Evolutionary conservation across 441 rosid species (phyloP).

Genomic region (Mallotus repandus): DNA sequence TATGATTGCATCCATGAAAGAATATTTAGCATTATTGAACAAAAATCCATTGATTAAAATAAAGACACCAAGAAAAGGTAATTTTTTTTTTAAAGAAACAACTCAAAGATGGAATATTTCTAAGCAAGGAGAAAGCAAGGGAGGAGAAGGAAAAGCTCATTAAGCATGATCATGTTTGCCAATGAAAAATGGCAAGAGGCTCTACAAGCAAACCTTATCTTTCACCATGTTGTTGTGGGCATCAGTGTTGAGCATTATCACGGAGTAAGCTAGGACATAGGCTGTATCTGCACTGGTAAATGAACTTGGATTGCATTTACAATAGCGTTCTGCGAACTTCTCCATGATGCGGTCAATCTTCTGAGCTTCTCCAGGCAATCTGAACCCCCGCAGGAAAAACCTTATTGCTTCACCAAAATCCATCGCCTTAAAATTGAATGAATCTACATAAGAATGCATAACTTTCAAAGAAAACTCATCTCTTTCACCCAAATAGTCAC

Average conservation of each 20-base stretch:
- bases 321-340: conserved; percentile 97
- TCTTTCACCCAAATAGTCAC: conserved; percentile 97
- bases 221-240: conserved; percentile 98
- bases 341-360: conserved; percentile 99
- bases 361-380: conserved; percentile 99
- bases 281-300: conserved; percentile 98
- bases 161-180: background rate
- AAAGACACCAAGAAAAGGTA: background rate
- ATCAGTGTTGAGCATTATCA: conserved; percentile 97
- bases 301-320: conserved; percentile 92
- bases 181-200: conserved; percentile 12
- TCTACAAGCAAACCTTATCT: conserved; percentile 72
- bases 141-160: conserved; percentile 3
- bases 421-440: conserved; percentile 84
- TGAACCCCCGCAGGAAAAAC: conserved; percentile 91
- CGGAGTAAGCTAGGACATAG: conserved; percentile 98
- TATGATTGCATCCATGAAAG: background rate
- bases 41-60: background rate
- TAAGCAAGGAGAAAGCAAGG: background rate
- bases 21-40: background rate
- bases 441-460: conserved; percentile 98
- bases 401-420: conserved; percentile 95
- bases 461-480: conserved; percentile 88
- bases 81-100: background rate
- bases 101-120: conserved; percentile 5